phyloP scores from a whole-genome alignment of 129 eudicot genomes.

The Artemisia annua region DNA sequence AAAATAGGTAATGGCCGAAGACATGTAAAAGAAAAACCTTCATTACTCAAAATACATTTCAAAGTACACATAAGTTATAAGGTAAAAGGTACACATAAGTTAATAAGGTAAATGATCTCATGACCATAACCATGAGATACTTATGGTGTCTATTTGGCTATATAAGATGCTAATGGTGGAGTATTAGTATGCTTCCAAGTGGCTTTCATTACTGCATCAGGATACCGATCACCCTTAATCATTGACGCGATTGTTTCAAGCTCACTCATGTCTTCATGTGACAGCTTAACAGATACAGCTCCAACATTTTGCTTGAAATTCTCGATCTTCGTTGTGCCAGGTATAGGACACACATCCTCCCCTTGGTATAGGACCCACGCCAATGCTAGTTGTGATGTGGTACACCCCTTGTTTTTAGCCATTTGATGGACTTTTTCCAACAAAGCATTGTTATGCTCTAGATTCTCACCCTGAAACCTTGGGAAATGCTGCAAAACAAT shows the following conservation, averaged over 20 bases:
- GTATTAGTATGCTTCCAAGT: slow-evolving; percentile 14
- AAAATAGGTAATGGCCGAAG: too few species aligned
- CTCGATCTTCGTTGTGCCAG: slow-evolving; percentile 49
- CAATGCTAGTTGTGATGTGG: slow-evolving; percentile 49
- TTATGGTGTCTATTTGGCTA: neutral
- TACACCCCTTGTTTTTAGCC: slow-evolving; percentile 52
- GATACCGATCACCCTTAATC: slow-evolving; percentile 30
- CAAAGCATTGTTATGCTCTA: slow-evolving; percentile 38
- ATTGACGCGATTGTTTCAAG: slow-evolving; percentile 40
- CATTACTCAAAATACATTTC: neutral
- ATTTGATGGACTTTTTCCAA: slow-evolving; percentile 35
- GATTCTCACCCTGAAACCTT: slow-evolving; percentile 44
- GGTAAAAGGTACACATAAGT: neutral
- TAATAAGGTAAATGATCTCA: neutral
- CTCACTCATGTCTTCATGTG: slow-evolving; percentile 34
- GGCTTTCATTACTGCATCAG: neutral
- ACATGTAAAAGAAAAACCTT: too few species aligned
- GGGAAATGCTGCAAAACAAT: slow-evolving; percentile 35
- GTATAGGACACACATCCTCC: slow-evolving; percentile 48
- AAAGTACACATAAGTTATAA: neutral
- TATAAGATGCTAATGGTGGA: slow-evolving; percentile 11
- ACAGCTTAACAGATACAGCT: slow-evolving; percentile 39
- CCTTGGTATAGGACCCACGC: slow-evolving; percentile 67
- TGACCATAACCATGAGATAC: neutral
- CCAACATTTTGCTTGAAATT: slow-evolving; percentile 37